These are phyloP conservation scores for Leishmania lainsoni DNA, from an alignment of 208 protist species.

Conservation along the genomic window DNA sequence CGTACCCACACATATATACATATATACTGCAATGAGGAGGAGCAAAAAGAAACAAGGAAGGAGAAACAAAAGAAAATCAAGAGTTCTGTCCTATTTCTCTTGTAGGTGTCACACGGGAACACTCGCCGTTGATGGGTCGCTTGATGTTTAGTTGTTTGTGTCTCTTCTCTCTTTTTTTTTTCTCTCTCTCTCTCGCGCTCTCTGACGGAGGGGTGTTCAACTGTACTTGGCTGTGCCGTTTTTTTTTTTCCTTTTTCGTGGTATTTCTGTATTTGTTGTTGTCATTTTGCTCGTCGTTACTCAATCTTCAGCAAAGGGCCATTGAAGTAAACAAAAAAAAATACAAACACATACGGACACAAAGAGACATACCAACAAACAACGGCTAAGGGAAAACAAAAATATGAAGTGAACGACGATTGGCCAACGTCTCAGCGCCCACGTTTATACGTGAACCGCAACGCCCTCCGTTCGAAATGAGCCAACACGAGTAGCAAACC, in stretches of 20 bases:
- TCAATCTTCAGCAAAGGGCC: conserved; percentile 10
- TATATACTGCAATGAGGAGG: conserved; percentile 8
- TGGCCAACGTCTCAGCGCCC: not conserved
- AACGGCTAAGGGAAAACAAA: not conserved
- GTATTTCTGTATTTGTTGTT: not conserved
- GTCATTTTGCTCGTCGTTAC: not conserved
- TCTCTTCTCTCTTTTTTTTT: conserved; percentile 1
- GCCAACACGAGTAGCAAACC: too few relatives aligned
- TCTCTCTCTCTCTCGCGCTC: not conserved
- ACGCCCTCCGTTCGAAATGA: too few relatives aligned
- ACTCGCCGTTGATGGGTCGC: not conserved
- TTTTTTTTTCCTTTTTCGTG: too few relatives aligned
- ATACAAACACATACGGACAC: not conserved
- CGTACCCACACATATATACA: not conserved
- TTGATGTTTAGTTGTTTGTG: too few relatives aligned
- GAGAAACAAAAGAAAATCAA: not conserved
- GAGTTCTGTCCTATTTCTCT: not conserved
- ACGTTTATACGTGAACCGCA: too few relatives aligned
- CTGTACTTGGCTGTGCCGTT: not conserved
- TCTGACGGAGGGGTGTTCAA: not conserved
- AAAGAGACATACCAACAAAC: too few relatives aligned
- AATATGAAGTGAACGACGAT: not conserved
- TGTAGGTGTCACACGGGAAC: not conserved
- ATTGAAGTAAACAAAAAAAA: conserved; percentile 6
- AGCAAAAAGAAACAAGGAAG: not conserved